phyloP scores from a whole-genome alignment of 1,284 basidiomycete species.

The Rhizopogon hawkerae region DNA sequence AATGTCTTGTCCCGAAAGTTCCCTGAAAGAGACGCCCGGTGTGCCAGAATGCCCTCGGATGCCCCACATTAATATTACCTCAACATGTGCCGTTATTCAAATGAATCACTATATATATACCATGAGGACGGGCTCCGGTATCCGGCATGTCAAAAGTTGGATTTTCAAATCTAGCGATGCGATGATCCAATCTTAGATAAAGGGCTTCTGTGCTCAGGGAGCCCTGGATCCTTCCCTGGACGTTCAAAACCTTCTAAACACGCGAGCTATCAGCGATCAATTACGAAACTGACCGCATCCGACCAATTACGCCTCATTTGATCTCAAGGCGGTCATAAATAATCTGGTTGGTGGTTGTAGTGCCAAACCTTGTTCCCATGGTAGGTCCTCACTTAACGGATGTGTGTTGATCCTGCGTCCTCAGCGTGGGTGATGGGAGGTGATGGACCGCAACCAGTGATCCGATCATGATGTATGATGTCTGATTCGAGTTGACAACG shows the following conservation, averaged over 20 bases:
- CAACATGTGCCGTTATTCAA: neutral
- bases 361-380: conserved; percentile 2
- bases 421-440: neutral
- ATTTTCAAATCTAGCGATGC: neutral
- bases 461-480: neutral
- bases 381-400: conserved; percentile 1
- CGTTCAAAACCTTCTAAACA: neutral
- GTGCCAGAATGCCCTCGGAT: neutral
- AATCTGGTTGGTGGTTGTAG: neutral
- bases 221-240: neutral
- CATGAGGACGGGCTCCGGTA: neutral
- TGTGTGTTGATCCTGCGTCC: neutral
- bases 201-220: neutral
- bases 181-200: neutral
- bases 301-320: neutral
- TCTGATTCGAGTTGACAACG: too few relatives aligned
- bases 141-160: neutral
- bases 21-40: neutral
- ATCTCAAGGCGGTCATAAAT: neutral
- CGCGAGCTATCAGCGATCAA: conserved; percentile 2
- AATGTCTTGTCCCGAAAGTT: neutral
- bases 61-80: conserved; percentile 1
- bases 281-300: neutral
- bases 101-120: neutral
- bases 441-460: neutral